Evolutionary conservation across 2,329 filamentous ascomycete species (phyloP).

Genomic region (Escovopsis sp.): DNA sequence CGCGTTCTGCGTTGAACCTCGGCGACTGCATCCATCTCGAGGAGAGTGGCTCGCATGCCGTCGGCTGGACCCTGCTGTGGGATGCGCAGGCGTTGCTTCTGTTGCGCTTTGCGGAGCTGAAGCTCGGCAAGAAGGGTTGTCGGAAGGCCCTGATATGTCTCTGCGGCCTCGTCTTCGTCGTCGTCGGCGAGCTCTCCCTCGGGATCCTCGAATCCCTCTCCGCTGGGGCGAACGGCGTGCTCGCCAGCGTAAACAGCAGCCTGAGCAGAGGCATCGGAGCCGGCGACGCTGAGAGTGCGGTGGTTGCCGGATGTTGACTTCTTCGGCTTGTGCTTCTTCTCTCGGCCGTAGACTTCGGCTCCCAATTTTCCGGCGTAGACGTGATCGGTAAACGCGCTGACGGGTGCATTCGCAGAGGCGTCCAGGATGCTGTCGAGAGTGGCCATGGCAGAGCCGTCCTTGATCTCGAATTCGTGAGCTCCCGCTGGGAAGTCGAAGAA

Average conservation of each 20-base stretch:
- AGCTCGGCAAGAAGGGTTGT: constrained; percentile 88
- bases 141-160: constrained; percentile 52
- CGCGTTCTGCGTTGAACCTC: constrained; percentile 67
- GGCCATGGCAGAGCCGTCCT: constrained; percentile 69
- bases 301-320: constrained; percentile 29
- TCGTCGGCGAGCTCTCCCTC: constrained; percentile 30
- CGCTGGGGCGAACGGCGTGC: constrained; percentile 8
- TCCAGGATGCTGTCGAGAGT: constrained; percentile 87
- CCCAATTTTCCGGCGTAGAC: constrained; percentile 64
- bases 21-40: constrained; percentile 81
- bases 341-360: constrained; percentile 54
- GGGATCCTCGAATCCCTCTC: constrained; percentile 14
- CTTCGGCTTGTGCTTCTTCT: constrained; percentile 35
- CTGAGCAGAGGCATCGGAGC: constrained; percentile 8
- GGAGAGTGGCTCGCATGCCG: constrained; percentile 78
- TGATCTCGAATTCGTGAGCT: constrained; percentile 37
- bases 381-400: constrained; percentile 84
- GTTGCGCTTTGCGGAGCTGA: constrained; percentile 77
- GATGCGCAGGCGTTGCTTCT: constrained; percentile 58
- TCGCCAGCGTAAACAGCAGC: constrained; percentile 10
- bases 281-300: constrained; percentile 14
- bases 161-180: constrained; percentile 27
- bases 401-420: constrained; percentile 74
- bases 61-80: constrained; percentile 46
- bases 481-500: constrained; percentile 65